Percentiles rank a stretch among this genome's conserved stretches.
Evolutionary conservation across 805 yeast species (phyloP).

Genomic region (Ogataea allantospora): DNA sequence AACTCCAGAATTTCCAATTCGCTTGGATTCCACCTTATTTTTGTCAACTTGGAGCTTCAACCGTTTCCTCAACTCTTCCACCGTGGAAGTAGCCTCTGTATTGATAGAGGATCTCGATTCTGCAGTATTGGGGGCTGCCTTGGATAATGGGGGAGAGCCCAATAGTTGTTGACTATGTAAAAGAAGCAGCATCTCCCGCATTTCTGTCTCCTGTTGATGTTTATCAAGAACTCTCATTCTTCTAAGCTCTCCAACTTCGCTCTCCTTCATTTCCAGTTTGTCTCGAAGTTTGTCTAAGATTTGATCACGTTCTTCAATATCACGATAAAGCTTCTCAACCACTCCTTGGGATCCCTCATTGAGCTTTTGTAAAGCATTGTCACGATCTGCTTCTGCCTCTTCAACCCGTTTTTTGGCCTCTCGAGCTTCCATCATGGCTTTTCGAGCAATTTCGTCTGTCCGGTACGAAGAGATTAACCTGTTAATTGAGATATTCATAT

Average conservation of each 20-base stretch:
- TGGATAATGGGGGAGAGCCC: slow-evolving; percentile 21
- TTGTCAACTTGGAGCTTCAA: slow-evolving; percentile 46
- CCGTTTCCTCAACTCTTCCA: slow-evolving; percentile 37
- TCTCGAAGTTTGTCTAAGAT: slow-evolving; percentile 59
- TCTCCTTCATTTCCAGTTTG: slow-evolving; percentile 56
- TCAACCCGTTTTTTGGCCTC: slow-evolving; percentile 38
- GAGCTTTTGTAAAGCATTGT: slow-evolving; percentile 27
- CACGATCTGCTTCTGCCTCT: slow-evolving; percentile 45
- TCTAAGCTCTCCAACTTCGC: slow-evolving; percentile 63
- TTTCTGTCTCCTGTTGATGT: slow-evolving; percentile 73
- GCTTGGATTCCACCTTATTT: slow-evolving; percentile 41
- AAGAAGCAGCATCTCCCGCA: slow-evolving; percentile 68
- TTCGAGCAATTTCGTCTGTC: slow-evolving; percentile 82
- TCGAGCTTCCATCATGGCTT: slow-evolving; percentile 54
- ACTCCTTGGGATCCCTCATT: slow-evolving; percentile 74
- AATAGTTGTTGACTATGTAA: slow-evolving; percentile 45
- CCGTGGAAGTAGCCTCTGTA: slow-evolving; percentile 18
- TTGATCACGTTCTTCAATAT: slow-evolving; percentile 61
- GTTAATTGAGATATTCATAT: slow-evolving; percentile 75
- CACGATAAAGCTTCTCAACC: slow-evolving; percentile 56
- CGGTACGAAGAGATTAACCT: slow-evolving; percentile 66
- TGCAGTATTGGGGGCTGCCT: slow-evolving; percentile 22
- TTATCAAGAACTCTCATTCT: slow-evolving; percentile 59
- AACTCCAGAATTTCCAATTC: slow-evolving; percentile 39
- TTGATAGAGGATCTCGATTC: slow-evolving; percentile 12